phyloP scores from a whole-genome alignment of 768 basidiomycete species.

The Mycena rosella region DNA sequence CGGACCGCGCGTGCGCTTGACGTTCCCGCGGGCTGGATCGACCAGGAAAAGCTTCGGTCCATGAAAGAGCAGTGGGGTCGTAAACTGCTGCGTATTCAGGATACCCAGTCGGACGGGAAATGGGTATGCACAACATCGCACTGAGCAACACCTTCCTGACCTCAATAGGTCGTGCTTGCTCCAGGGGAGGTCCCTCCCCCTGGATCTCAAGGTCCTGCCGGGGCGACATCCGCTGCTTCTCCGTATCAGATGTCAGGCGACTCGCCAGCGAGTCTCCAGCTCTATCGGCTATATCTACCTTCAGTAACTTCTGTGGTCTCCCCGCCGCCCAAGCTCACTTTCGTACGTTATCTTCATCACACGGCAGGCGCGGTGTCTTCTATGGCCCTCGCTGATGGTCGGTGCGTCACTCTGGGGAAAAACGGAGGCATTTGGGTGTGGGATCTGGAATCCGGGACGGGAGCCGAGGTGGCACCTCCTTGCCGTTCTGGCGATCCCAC shows the following conservation, averaged over 20 bases:
- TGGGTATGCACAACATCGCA: conserved; percentile 69
- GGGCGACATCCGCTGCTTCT: conserved; percentile 41
- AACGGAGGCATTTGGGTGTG: conserved; percentile 88
- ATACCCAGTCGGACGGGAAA: conserved; percentile 86
- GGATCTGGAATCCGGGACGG: conserved; percentile 79
- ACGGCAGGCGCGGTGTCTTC: conserved; percentile 75
- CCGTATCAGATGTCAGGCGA: conserved; percentile 42
- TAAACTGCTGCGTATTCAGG: conserved; percentile 77
- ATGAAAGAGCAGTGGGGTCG: conserved; percentile 86
- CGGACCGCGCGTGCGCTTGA: conserved; percentile 80
- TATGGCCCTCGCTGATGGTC: conserved; percentile 82
- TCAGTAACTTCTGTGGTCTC: conserved; percentile 60
- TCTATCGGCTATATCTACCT: conserved; percentile 80
- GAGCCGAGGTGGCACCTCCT: conserved; percentile 56
- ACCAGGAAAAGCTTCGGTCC: conserved; percentile 68
- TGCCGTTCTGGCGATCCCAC: conserved; percentile 32
- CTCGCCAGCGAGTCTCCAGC: conserved; percentile 70
- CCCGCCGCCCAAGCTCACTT: conserved; percentile 73
- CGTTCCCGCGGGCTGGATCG: conserved; percentile 78
- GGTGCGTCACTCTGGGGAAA: conserved; percentile 80
- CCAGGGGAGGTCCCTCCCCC: conserved; percentile 57
- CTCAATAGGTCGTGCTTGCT: conserved; percentile 87
- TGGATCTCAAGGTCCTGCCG: conserved; percentile 39
- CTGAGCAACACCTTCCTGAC: conserved; percentile 78
- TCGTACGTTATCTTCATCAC: conserved; percentile 79